Evolutionary conservation across 345 rosid genomes (phyloP).

Genomic region (Theobroma cacao): DNA sequence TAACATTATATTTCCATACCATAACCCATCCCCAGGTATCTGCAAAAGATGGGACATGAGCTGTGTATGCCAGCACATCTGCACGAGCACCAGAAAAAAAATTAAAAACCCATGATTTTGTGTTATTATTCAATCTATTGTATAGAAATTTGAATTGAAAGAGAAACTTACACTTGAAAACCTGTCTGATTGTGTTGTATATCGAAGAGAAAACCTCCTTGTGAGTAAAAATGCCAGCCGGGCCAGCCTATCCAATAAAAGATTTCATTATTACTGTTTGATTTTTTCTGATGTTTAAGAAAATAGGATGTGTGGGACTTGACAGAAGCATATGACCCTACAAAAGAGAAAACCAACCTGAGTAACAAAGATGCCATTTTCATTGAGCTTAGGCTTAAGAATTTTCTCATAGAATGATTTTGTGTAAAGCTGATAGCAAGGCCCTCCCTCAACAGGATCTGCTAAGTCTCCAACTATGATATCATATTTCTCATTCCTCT

Average conservation of each 20-base stretch:
- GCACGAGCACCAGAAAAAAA: slow-evolving; percentile 13
- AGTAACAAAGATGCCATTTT: slow-evolving; percentile 83
- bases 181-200: slow-evolving; percentile 87
- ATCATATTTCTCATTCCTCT: slow-evolving; percentile 71
- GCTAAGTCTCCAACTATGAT: slow-evolving; percentile 95
- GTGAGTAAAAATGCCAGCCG: slow-evolving; percentile 95
- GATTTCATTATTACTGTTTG: not conserved
- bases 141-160: not conserved
- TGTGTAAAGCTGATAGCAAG: slow-evolving; percentile 96
- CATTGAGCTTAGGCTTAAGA: slow-evolving; percentile 76
- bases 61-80: slow-evolving; percentile 89
- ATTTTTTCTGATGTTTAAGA: not conserved
- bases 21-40: slow-evolving; percentile 99
- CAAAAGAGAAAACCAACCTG: slow-evolving; percentile 45
- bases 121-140: not conserved
- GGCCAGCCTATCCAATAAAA: slow-evolving; percentile 64
- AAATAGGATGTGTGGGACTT: not conserved
- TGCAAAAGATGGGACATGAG: slow-evolving; percentile 96
- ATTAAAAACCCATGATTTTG: not conserved
- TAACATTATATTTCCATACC: slow-evolving; percentile 33
- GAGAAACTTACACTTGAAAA: slow-evolving; percentile 50
- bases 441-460: slow-evolving; percentile 97
- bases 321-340: not conserved
- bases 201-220: slow-evolving; percentile 91
- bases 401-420: slow-evolving; percentile 77